Base-by-base conservation (phyloP, 2,329 filamentous ascomycete species). In the Sporothrix protearum region DNA sequence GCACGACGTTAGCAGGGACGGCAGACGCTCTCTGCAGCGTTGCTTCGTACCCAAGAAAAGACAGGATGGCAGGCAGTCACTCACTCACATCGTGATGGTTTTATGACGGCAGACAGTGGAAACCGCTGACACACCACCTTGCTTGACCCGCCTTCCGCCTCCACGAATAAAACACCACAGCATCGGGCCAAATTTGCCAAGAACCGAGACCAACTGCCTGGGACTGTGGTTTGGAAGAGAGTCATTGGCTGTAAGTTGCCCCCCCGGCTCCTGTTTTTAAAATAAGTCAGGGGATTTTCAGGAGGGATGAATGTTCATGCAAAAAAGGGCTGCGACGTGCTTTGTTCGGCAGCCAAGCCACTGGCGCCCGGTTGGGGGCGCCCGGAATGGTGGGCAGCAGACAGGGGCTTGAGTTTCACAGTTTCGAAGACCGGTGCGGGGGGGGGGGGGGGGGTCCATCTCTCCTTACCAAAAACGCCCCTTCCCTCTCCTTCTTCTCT, bases 231-330 rank as follows among this genome's bases (percentile, higher is more conserved):
- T 42, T 49, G 7, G 12, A 9, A 36, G 9, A 16, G 16, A 49
- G 9, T 36, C 4, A 67, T 36, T 51, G 45, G 45, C 45, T 51
- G 10, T 19, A n/a, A 42, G 12, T 30, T 2, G 9, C 25, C n/a
- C 12, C 19, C 59, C 59, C 45, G 25, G 64, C 64, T 33, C 64
- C 19, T 49, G 33, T 51, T 36, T 67, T 67, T 67, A 67, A 67
- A 51, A 36, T 67, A 67, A 67, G 45, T 16, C 64, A 67, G 64
- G 64, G 28, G 45, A 51, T 22, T 30, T 36, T 67, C 64, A 67
- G 64, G 64, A 36, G 64, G 42, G 63, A n/a, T 64, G 10, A 22
- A 16, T 6, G 39, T 66, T 67, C 9, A 67, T 67, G 64, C 64
- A 53, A 22, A 14, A 12, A 12, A 36, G 33, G 33, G 33, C 33